These are phyloP conservation scores for Cymodocea nodosa DNA, from an alignment of 116 monocot species.

Conservation along the genomic window DNA sequence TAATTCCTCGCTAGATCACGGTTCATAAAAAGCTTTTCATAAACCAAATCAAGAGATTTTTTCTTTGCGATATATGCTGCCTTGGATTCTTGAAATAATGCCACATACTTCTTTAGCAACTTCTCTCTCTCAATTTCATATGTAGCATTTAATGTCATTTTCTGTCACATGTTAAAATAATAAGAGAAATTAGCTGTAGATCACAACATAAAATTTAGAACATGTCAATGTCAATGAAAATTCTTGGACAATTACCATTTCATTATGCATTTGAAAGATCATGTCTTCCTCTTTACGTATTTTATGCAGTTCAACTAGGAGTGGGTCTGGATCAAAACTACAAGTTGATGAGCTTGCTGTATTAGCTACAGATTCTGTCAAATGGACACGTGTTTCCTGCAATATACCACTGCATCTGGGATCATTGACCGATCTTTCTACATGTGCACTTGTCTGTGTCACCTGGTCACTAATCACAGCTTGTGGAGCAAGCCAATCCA, in stretches of 20 bases:
- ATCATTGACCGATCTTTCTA: background rate
- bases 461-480: too few relatives aligned
- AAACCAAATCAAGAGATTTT: constrained; percentile 23
- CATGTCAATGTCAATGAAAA: background rate
- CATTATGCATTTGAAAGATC: background rate
- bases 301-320: constrained; percentile 3
- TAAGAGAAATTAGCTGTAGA: background rate
- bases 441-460: background rate
- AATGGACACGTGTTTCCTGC: background rate
- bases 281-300: constrained; percentile 3
- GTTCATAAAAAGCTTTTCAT: constrained; percentile 32
- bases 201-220: background rate
- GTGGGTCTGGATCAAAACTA: background rate
- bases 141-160: constrained; percentile 18
- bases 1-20: constrained; percentile 42
- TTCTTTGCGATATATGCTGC: constrained; percentile 15
- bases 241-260: background rate
- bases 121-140: constrained; percentile 35
- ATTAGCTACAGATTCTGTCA: background rate
- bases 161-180: constrained; percentile 19
- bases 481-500: too few relatives aligned
- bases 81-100: constrained; percentile 29
- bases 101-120: constrained; percentile 33
- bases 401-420: background rate
- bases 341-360: background rate